Conservation (phyloP, 2,329 filamentous ascomycete species). For the Talaromyces piceae region DNA sequence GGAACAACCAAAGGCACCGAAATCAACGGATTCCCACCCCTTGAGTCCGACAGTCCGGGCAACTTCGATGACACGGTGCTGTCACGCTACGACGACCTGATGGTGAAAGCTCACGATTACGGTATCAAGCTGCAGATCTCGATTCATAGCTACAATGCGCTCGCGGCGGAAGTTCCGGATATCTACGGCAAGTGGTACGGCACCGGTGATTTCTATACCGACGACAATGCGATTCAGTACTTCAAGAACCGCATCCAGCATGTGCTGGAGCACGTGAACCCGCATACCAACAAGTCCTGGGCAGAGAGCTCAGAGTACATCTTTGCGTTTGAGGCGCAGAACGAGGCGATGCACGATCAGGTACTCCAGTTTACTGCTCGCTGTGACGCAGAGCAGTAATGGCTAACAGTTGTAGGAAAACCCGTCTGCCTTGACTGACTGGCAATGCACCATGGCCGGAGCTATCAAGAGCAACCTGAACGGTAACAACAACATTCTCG, state of each 20-base stretch:
- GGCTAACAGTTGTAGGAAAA: background rate
- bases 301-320: background rate
- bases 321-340: background rate
- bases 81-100: background rate
- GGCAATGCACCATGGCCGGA: background rate
- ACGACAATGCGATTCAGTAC: background rate
- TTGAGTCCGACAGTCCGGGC: background rate
- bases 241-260: background rate
- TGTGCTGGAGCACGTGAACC: background rate
- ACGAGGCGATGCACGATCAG: conserved; percentile 1
- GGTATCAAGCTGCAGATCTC: background rate
- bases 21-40: background rate
- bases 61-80: background rate
- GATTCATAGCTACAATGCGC: background rate
- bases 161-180: background rate
- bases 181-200: background rate
- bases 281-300: background rate
- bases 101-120: background rate
- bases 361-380: background rate
- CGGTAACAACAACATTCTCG: background rate
- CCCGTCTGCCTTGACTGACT: background rate
- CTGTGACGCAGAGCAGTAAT: background rate
- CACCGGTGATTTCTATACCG: background rate
- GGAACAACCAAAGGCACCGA: background rate
- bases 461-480: background rate